Conservation (phyloP, 345 rosid genomes). For the Lumnitzera littorea region DNA sequence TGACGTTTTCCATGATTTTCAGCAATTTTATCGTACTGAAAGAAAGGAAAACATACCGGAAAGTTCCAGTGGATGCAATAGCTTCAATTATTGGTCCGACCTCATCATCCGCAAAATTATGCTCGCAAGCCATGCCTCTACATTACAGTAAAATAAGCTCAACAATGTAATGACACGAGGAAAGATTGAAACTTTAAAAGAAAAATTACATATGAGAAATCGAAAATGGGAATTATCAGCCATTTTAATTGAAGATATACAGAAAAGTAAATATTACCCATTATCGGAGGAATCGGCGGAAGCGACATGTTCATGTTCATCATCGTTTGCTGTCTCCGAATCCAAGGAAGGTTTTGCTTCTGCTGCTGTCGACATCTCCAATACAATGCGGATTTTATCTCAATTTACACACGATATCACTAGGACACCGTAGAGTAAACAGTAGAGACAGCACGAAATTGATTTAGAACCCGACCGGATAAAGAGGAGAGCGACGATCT, state of each 20-base stretch:
- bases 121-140: constrained; percentile 26
- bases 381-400: too few relatives aligned
- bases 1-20: background rate
- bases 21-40: background rate
- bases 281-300: constrained; percentile 3
- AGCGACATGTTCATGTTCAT: too few relatives aligned
- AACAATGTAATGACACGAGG: too few relatives aligned
- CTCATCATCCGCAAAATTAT: constrained; percentile 38
- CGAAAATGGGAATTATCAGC: too few relatives aligned
- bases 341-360: constrained; percentile 3
- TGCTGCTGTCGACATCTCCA: background rate
- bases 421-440: too few relatives aligned
- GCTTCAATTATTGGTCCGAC: constrained; percentile 38
- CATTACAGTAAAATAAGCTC: background rate
- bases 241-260: too few relatives aligned
- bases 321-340: background rate
- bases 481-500: too few relatives aligned
- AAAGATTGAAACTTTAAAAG: too few relatives aligned
- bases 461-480: too few relatives aligned
- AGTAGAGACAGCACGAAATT: too few relatives aligned
- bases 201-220: too few relatives aligned
- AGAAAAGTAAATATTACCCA: constrained; percentile 1
- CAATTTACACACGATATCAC: too few relatives aligned
- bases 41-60: constrained; percentile 37
- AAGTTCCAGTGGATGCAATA: constrained; percentile 70